A percentile compares a stretch with the other conserved stretches of the same genome.
phyloP scores from a whole-genome alignment of 139 green algal species.

The Chlamydomonas schloesseri region DNA sequence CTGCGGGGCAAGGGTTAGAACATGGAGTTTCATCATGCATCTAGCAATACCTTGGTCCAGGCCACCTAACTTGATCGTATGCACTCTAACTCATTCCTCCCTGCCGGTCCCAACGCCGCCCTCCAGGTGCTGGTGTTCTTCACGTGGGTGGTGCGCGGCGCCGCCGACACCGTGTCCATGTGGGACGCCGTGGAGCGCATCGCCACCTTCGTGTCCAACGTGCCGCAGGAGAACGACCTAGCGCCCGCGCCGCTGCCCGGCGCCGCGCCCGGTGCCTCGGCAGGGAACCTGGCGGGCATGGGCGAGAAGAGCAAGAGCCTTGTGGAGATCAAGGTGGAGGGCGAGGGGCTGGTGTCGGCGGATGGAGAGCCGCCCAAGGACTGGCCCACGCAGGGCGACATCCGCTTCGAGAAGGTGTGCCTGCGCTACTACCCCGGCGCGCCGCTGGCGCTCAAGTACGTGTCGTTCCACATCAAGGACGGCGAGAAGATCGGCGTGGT shows the following conservation, averaged over 20 bases:
- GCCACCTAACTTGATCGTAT: no score
- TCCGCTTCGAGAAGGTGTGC: conserved; percentile 69
- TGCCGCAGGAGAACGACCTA: conserved; percentile 46
- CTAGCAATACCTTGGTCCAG: no score
- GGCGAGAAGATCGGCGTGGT: conserved; percentile 75
- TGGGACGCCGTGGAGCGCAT: conserved; percentile 76
- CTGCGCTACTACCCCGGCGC: conserved; percentile 72
- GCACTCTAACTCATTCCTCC: no score
- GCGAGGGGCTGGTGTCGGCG: background rate
- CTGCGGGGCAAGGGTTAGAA: no score
- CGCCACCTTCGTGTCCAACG: conserved; percentile 57
- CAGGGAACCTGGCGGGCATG: background rate
- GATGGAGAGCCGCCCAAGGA: conserved; percentile 22
- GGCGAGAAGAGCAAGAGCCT: background rate
- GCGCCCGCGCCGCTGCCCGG: conserved; percentile 14
- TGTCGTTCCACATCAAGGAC: conserved; percentile 66
- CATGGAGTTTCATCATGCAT: no score
- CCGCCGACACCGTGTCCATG: conserved; percentile 73
- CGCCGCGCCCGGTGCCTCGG: background rate
- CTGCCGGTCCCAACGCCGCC: no score
- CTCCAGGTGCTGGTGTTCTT: conserved; percentile 76
- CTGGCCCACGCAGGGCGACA: conserved; percentile 59
- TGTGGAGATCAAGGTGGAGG: conserved; percentile 40
- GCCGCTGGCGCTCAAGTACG: conserved; percentile 59
- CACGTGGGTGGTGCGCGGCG: conserved; percentile 75